Evolutionary conservation across 352 stramenopile species (phyloP).

Genomic region (Phytophthora sp.): DNA sequence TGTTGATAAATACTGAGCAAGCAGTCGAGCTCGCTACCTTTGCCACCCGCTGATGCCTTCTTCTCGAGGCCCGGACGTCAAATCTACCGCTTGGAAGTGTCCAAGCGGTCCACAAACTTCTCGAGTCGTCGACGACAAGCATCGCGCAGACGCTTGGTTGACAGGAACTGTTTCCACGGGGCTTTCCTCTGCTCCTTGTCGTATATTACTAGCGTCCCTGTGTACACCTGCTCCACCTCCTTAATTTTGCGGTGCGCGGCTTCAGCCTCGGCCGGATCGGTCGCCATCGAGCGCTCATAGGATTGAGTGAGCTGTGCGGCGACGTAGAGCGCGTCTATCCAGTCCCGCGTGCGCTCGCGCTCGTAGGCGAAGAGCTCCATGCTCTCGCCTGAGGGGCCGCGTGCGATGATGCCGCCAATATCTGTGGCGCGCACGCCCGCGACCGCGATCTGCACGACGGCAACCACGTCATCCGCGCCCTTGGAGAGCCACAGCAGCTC

Average conservation of each 20-base stretch:
- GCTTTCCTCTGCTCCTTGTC: slow-evolving; percentile 59
- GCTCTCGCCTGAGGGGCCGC: slow-evolving; percentile 59
- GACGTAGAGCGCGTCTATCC: slow-evolving; percentile 74
- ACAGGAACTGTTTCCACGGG: slow-evolving; percentile 54
- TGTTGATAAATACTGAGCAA: slow-evolving; percentile 36
- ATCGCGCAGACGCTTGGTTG: slow-evolving; percentile 39
- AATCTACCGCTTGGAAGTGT: slow-evolving; percentile 48
- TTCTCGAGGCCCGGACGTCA: slow-evolving; percentile 6
- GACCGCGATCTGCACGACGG: slow-evolving; percentile 75
- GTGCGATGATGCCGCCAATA: slow-evolving; percentile 55
- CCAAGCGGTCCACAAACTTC: slow-evolving; percentile 65
- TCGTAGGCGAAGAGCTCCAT: slow-evolving; percentile 86
- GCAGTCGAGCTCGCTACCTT: slow-evolving; percentile 22
- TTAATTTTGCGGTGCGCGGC: slow-evolving; percentile 34
- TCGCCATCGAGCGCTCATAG: slow-evolving; percentile 50
- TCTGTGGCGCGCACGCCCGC: slow-evolving; percentile 51
- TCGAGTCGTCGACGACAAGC: slow-evolving; percentile 62
- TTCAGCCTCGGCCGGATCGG: slow-evolving; percentile 21
- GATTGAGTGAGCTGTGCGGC: slow-evolving; percentile 58
- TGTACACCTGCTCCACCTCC: slow-evolving; percentile 56
- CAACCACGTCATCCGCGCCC: slow-evolving; percentile 41
- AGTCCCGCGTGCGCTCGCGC: slow-evolving; percentile 50
- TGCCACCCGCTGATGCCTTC: slow-evolving; percentile 7
- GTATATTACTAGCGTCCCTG: slow-evolving; percentile 75
- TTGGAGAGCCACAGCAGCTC: slow-evolving; percentile 76